Base-by-base conservation (phyloP, 306 rosid species). In the Sicyos baderoa region DNA sequence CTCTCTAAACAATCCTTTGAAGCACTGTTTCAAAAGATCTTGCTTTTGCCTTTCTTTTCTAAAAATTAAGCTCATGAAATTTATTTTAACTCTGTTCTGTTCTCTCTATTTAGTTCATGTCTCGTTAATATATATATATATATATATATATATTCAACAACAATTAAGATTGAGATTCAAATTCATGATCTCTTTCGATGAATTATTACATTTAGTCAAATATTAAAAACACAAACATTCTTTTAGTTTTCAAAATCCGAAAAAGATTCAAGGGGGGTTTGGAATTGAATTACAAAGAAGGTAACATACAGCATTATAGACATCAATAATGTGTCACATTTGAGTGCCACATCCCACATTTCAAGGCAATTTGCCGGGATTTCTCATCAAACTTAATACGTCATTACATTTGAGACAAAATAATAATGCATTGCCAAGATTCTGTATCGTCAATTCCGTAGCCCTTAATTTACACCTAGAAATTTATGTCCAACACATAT, bases 391-490 rank as follows among this genome's bases (percentile, higher is more conserved):
- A 42, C 9, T 10, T 65, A 15, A 29, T 15, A 19, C 17, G 35
- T 10, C 50, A 65, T 65, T 48, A n/a, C 54, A 65, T 66, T 42
- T 9, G 14, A 65, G 54, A 45, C 15, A 44, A 47, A 68, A 32
- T n/a, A 23, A 29, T 16, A 13, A 68, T 25, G 11, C 21, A 12
- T 56, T 9, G 1, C 22, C 22, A 14, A 23, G 10, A 42, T 18
- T 63, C 52, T 17, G 69, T 2, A 63, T 18, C 17, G 11, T 13
- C n/a, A 61, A n/a, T 61, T 35, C 53, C 52, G 15, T 42, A 63
- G 32, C 18, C 70, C 53, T 63, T 44, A 35, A 61, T 61, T 61
- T 61, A 61, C 25, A 0, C 17, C 10, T 18, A 19, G 52, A 63
- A 63, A 63, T 19, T 40, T 57, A 58, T 17, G 27, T n/a, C 21